A percentile compares a stretch with the other conserved stretches of the same genome.
Evolutionary conservation across 169 alveolate genomes (phyloP).

Genomic region (Plasmodium cynomolgi): DNA sequence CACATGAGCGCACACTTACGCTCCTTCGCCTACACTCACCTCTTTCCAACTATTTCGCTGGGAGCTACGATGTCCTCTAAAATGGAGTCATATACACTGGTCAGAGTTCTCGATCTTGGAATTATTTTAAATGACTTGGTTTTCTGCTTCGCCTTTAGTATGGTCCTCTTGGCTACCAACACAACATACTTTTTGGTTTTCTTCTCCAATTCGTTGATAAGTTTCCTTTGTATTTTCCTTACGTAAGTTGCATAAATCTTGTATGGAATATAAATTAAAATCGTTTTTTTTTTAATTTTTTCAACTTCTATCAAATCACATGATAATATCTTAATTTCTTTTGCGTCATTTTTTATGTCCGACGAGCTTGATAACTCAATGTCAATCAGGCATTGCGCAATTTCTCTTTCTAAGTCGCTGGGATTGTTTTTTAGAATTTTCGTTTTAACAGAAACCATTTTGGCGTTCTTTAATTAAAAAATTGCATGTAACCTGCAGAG

Average conservation of each 20-base stretch:
- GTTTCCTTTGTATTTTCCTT: constrained; percentile 91
- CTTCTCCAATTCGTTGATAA: constrained; percentile 94
- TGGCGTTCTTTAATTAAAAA: constrained; percentile 3
- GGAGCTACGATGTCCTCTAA: constrained; percentile 96
- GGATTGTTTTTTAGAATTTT: constrained; percentile 77
- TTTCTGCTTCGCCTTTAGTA: constrained; percentile 89
- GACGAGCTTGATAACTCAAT: constrained; percentile 88
- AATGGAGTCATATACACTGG: constrained; percentile 96
- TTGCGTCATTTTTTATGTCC: constrained; percentile 88
- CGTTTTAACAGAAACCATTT: constrained; percentile 61
- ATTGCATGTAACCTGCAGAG: constrained; percentile 19
- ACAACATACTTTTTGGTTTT: constrained; percentile 95
- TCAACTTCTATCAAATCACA: constrained; percentile 89
- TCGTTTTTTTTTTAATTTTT: constrained; percentile 88
- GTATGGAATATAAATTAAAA: constrained; percentile 91
- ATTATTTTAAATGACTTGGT: constrained; percentile 91
- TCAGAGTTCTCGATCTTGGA: constrained; percentile 96
- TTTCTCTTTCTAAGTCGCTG: constrained; percentile 86
- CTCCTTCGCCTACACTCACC: constrained; percentile 59
- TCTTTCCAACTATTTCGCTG: constrained; percentile 93
- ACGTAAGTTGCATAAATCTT: constrained; percentile 88
- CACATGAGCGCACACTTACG: background rate
- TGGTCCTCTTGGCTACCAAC: constrained; percentile 92
- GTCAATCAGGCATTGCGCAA: constrained; percentile 88
- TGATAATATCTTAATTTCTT: constrained; percentile 86